Evolutionary conservation across 2,329 filamentous ascomycete genomes (phyloP).

Genomic region (Penicillium sp.): DNA sequence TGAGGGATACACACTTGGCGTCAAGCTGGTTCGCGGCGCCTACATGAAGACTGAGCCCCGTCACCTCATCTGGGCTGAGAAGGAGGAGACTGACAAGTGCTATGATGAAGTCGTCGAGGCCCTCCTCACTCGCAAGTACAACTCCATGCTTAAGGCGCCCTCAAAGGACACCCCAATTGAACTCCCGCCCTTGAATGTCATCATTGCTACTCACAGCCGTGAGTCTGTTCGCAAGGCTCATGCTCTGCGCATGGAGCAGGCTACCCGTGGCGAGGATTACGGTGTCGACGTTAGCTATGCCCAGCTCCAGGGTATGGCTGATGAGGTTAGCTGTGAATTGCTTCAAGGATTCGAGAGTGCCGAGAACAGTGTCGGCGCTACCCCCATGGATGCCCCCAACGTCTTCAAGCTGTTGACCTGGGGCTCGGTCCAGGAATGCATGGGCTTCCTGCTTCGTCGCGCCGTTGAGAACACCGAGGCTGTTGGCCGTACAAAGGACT

Average conservation of each 20-base stretch:
- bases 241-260: slow-evolving; percentile 45
- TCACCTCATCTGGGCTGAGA: slow-evolving; percentile 46
- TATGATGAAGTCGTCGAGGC: slow-evolving; percentile 59
- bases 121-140: slow-evolving; percentile 60
- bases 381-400: slow-evolving; percentile 41
- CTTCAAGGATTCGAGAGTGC: slow-evolving; percentile 44
- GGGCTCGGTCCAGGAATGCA: slow-evolving; percentile 59
- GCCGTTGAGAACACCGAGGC: slow-evolving; percentile 72
- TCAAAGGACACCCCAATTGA: slow-evolving; percentile 36
- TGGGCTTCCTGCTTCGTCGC: slow-evolving; percentile 61
- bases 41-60: slow-evolving; percentile 52
- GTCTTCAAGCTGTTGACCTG: slow-evolving; percentile 61
- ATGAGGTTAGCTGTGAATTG: slow-evolving; percentile 71
- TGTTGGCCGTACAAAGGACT: slow-evolving; percentile 52
- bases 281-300: slow-evolving; percentile 60
- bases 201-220: slow-evolving; percentile 61
- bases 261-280: slow-evolving; percentile 42
- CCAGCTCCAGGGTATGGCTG: slow-evolving; percentile 93
- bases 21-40: slow-evolving; percentile 55
- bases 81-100: slow-evolving; percentile 48
- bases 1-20: slow-evolving; percentile 51
- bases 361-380: slow-evolving; percentile 20
- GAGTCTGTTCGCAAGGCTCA: slow-evolving; percentile 54
- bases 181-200: slow-evolving; percentile 49
- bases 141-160: slow-evolving; percentile 49